phyloP scores from a whole-genome alignment of 228 moss, liverwort and hornwort species.

The Sphagnum magellanicum region DNA sequence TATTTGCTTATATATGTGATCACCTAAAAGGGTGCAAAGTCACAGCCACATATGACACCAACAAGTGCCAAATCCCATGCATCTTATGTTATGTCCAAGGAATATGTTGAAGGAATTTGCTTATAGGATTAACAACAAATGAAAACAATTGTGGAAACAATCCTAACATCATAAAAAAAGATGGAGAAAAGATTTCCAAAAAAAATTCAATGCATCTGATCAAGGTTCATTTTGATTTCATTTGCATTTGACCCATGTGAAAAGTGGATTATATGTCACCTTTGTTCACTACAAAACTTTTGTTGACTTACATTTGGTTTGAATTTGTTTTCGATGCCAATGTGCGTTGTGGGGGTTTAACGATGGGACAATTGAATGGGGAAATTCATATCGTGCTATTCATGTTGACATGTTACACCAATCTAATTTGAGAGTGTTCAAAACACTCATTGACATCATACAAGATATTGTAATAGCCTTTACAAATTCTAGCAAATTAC shows the following conservation, averaged over 20 bases:
- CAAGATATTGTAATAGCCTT: not conserved
- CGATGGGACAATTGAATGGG: constrained; percentile 1
- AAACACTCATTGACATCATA: constrained; percentile 3
- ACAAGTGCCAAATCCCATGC: not conserved
- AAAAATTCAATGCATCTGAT: constrained; percentile 1
- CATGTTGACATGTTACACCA: constrained; percentile 9
- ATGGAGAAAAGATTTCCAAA: not conserved
- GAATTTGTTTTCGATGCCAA: not conserved
- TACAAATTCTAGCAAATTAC: not conserved
- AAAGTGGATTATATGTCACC: too few species aligned
- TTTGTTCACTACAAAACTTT: too few species aligned
- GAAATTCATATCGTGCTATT: constrained; percentile 5
- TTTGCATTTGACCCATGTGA: too few species aligned
- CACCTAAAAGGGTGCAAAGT: constrained; percentile 9
- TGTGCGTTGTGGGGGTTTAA: constrained; percentile 8
- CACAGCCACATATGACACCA: constrained; percentile 1
- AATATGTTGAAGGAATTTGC: not conserved
- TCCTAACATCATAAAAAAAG: not conserved
- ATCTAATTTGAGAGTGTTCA: constrained; percentile 6
- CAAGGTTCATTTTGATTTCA: not conserved
- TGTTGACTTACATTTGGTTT: too few species aligned
- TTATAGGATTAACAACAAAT: not conserved
- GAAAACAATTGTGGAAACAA: not conserved
- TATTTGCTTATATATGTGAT: constrained; percentile 5
- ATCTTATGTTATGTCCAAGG: not conserved